Evolutionary conservation across 2,329 filamentous ascomycete genomes (phyloP).

Genomic region (Phaeosphaeriaceae sp.): DNA sequence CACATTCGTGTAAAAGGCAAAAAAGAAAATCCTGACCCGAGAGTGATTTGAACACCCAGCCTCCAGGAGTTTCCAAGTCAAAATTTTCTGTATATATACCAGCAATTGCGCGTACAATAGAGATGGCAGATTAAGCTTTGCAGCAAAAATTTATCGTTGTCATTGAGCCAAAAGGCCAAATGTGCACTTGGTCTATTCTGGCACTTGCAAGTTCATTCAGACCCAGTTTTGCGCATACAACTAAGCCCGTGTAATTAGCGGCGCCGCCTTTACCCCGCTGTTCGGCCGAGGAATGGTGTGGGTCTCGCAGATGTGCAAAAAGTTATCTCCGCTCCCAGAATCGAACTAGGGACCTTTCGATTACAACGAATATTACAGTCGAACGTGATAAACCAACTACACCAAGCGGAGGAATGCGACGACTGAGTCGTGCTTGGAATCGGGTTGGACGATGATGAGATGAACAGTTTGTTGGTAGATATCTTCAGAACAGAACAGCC

Average conservation of each 20-base stretch:
- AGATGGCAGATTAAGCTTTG: background rate
- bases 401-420: constrained; percentile 34
- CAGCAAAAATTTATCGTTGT: background rate
- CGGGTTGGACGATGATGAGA: constrained; percentile 12
- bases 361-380: constrained; percentile 44
- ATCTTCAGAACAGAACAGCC: too few species aligned
- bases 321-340: constrained; percentile 43
- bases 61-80: constrained; percentile 32
- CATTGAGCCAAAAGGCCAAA: background rate
- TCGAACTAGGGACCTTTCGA: constrained; percentile 44
- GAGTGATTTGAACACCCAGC: constrained; percentile 37
- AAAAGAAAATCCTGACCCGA: constrained; percentile 26
- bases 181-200: background rate
- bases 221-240: background rate
- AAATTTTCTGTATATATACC: background rate
- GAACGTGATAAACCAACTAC: constrained; percentile 48
- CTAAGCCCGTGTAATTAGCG: too few species aligned
- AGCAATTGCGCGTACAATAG: too few species aligned
- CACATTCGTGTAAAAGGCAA: background rate
- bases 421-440: constrained; percentile 22
- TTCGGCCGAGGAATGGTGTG: background rate
- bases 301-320: constrained; percentile 2
- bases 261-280: background rate
- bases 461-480: too few species aligned
- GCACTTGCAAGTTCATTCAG: background rate